These are phyloP conservation scores for Bullera alba DNA, from an alignment of 768 basidiomycete species.

Conservation along the genomic window DNA sequence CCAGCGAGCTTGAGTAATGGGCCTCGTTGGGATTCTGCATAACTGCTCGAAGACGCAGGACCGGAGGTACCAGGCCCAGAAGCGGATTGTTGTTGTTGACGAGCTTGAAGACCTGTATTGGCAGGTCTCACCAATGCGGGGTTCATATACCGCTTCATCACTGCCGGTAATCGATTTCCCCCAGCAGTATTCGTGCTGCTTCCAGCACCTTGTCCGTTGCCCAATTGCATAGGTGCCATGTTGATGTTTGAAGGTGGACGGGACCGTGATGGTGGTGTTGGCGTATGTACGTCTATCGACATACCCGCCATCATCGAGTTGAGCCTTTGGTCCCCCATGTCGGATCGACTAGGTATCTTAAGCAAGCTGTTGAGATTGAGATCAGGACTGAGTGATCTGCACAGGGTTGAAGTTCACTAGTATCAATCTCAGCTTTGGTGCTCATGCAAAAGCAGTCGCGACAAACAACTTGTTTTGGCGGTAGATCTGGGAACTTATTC, in stretches of 20 bases:
- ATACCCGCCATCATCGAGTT: conserved; percentile 19
- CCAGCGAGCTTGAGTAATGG: conserved; percentile 43
- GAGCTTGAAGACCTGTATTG: conserved; percentile 26
- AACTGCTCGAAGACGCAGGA: background rate
- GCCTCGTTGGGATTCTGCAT: conserved; percentile 21
- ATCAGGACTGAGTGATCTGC: no score
- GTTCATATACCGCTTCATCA: conserved; percentile 43
- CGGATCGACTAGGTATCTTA: no score
- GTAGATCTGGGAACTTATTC: no score
- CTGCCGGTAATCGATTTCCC: conserved; percentile 29
- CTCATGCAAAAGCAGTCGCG: background rate
- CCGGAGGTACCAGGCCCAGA: no score
- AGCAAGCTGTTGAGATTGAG: background rate
- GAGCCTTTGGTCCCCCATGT: no score
- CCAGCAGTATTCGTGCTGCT: background rate
- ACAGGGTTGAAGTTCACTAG: background rate
- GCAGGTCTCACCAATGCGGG: conserved; percentile 33
- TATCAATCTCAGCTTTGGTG: background rate
- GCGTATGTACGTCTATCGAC: conserved; percentile 12
- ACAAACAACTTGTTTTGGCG: background rate
- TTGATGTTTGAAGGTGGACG: background rate
- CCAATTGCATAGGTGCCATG: background rate
- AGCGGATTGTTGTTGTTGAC: no score
- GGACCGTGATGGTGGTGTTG: conserved; percentile 5
- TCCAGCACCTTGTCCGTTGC: background rate